Evolutionary conservation across 2,329 filamentous ascomycete genomes (phyloP), one percentile per base, ranked within the genome.

Genomic region (Alternaria gansuensis): DNA sequence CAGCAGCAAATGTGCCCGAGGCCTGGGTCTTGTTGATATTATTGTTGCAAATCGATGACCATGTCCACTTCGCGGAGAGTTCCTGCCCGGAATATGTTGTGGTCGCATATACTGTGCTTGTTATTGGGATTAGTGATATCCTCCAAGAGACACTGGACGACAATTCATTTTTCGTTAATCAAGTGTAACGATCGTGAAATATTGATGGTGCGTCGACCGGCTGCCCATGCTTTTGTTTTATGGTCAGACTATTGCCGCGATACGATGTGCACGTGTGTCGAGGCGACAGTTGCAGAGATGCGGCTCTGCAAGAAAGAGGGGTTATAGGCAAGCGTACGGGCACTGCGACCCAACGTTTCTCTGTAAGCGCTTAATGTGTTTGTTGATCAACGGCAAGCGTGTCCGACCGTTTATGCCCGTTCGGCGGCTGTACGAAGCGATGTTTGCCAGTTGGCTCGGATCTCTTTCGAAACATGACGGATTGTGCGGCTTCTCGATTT

Each of bases 241-340:
- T 40, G 46, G 53, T 51, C 53, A 51, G 36, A 53, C 37, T 8
- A 17, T 54, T 50, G 50, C 49, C 52, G 52, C 40, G 40, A 53
- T 58, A 44, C 57, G 28, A 58, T 56, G 34, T 49, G 59, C 63
- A 60, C 54, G 60, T 64, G 59, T 52, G 45, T 58, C 29, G 28
- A 45, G 52, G 37, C 43, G 40, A 29, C 11, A 39, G 43, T 23
- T 31, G 45, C 6, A 44, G 36, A 31, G 36, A 62, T 65, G 68
- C 64, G 65, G 67, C 67, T 69, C 67, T 71, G 65, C 62, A 59
- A 31, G 44, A 45, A 51, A 57, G 55, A 59, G 58, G 59, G 64
- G 59, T 65, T 60, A 65, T 62, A 67, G 64, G 64, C 63, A 50
- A 36, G 46, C 48, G 57, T 50, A 57, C 39, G 57, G 52, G 52